A percentile compares a stretch with the other conserved stretches of the same genome.
These are phyloP conservation scores for Paspalum notatum DNA, from an alignment of 176 grass and related monocot species.

Conservation along the genomic window DNA sequence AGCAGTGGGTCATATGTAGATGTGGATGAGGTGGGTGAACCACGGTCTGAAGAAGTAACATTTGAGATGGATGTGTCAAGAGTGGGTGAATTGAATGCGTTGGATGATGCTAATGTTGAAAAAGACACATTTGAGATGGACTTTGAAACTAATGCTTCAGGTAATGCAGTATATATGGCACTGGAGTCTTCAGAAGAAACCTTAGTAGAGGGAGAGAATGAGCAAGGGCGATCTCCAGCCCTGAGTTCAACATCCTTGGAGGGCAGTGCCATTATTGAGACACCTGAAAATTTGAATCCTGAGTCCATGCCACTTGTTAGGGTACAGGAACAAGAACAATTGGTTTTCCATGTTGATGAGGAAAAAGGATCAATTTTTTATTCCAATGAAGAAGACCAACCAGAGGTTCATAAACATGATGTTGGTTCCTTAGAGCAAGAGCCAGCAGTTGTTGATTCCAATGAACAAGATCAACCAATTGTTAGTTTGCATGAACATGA, in stretches of 20 bases:
- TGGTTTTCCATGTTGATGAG: not conserved
- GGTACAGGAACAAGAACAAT: constrained; percentile 14
- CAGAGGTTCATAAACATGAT: not conserved
- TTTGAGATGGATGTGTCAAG: constrained; percentile 1
- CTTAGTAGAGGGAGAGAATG: constrained; percentile 20
- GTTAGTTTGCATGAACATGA: not conserved
- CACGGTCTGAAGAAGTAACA: constrained; percentile 2
- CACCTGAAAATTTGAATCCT: constrained; percentile 25
- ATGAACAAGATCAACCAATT: constrained; percentile 26
- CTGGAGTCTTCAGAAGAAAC: constrained; percentile 16
- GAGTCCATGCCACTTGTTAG: constrained; percentile 1
- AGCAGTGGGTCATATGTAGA: not conserved
- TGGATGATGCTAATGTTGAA: not conserved
- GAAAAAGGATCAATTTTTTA: constrained; percentile 13
- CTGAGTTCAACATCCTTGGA: constrained; percentile 32
- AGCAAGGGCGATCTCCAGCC: constrained; percentile 11
- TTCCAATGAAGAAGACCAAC: constrained; percentile 8
- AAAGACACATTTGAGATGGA: not conserved
- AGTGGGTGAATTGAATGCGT: not conserved
- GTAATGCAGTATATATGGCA: not conserved
- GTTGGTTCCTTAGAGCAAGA: constrained; percentile 2
- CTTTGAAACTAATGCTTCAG: too few species aligned
- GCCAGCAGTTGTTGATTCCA: not conserved
- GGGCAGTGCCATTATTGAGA: constrained; percentile 29
- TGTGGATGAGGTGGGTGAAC: not conserved